These are phyloP conservation scores for Metarhizium humberi DNA, from an alignment of 2,329 filamentous ascomycete species.

Conservation along the genomic window DNA sequence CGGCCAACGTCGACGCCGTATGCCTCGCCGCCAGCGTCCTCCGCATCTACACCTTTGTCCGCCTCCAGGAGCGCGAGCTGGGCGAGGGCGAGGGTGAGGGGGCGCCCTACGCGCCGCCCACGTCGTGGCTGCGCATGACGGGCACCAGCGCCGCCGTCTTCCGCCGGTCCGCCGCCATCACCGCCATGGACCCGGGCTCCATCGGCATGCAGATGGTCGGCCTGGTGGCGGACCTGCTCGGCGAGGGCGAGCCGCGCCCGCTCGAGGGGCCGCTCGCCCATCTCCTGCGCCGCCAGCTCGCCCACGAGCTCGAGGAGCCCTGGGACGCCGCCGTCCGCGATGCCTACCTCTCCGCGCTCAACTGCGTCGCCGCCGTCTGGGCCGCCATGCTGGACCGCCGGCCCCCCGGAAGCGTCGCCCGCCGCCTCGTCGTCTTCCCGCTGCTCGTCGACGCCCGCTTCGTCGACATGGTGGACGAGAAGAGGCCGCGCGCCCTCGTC, in stretches of 20 bases:
- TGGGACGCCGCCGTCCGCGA: conserved; percentile 9
- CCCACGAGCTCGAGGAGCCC: conserved; percentile 7
- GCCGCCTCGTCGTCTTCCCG: conserved; percentile 12
- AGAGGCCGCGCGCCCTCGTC: conserved; percentile 12
- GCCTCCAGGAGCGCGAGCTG: conserved; percentile 10
- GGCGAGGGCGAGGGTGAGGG: too few species aligned
- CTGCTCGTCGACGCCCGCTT: conserved; percentile 12
- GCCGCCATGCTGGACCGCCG: conserved; percentile 6
- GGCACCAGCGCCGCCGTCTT: conserved; percentile 12
- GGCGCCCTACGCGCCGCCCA: conserved; percentile 11
- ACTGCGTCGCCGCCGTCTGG: conserved; percentile 12
- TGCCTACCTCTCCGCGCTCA: conserved; percentile 12
- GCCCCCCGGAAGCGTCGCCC: conserved; percentile 1
- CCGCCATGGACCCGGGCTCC: conserved; percentile 4
- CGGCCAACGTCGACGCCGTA: conserved; percentile 9
- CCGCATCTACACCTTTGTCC: conserved; percentile 10
- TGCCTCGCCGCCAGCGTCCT: conserved; percentile 11
- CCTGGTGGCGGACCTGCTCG: conserved; percentile 6
- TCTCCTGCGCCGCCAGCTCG: conserved; percentile 7
- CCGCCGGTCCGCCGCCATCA: conserved; percentile 6
- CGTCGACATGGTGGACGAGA: conserved; percentile 11
- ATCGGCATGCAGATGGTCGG: conserved; percentile 6
- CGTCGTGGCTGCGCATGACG: conserved; percentile 13
- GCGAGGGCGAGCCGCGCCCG: conserved; percentile 3
- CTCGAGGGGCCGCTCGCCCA: conserved; percentile 4